phyloP scores from a whole-genome alignment of 306 rosid genomes.

The Gillenia trifoliata region DNA sequence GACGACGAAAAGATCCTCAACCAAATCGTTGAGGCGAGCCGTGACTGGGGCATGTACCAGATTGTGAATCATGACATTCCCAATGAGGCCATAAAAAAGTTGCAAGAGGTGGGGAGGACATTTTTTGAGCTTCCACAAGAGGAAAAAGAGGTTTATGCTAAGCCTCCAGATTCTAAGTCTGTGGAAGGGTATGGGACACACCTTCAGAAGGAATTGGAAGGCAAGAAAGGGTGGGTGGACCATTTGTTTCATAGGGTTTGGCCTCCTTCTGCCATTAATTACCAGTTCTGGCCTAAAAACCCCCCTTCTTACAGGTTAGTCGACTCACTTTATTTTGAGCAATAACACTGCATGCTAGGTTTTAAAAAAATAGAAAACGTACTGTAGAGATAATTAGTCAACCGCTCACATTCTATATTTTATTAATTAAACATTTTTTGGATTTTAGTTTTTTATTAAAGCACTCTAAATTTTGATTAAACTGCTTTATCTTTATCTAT shows the following conservation, averaged over 20 bases:
- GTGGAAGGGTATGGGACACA: slow-evolving; percentile 63
- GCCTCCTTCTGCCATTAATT: slow-evolving; percentile 56
- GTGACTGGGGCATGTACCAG: slow-evolving; percentile 73
- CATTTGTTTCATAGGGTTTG: slow-evolving; percentile 65
- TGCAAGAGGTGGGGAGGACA: slow-evolving; percentile 53
- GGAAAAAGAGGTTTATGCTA: slow-evolving; percentile 57
- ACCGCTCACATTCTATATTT: too few relatives aligned
- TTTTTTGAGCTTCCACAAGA: slow-evolving; percentile 57
- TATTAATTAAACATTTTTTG: too few relatives aligned
- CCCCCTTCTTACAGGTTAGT: slow-evolving; percentile 75
- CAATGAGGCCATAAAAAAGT: slow-evolving; percentile 26
- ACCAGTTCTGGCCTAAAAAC: slow-evolving; percentile 59
- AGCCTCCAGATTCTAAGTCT: slow-evolving; percentile 28
- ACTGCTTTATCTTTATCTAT: too few relatives aligned
- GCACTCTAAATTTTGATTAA: too few relatives aligned
- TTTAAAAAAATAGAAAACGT: too few relatives aligned
- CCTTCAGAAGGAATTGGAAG: slow-evolving; percentile 54
- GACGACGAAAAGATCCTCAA: slow-evolving; percentile 22
- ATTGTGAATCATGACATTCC: slow-evolving; percentile 73
- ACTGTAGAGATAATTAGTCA: too few relatives aligned
- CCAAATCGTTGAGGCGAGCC: slow-evolving; percentile 38
- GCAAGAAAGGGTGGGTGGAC: slow-evolving; percentile 74
- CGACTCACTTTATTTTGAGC: not conserved
- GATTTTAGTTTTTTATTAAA: too few relatives aligned
- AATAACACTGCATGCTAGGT: not conserved